Evolutionary conservation across 2,329 filamentous ascomycete species (phyloP).

Genomic region (Teratosphaeria pseudoeucalypti): DNA sequence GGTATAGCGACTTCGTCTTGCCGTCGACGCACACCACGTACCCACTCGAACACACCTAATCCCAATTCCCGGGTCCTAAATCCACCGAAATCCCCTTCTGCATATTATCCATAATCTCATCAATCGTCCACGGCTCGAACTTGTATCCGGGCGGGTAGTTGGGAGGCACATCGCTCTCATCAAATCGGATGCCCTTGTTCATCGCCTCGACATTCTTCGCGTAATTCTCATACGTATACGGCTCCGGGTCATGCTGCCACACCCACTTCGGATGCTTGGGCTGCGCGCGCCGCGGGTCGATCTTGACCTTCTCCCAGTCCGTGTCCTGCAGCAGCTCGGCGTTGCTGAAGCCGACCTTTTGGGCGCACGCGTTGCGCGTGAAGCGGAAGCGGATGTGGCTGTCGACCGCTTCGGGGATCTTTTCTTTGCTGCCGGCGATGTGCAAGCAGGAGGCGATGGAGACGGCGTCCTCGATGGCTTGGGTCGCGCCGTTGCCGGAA

Average conservation of each 20-base stretch:
- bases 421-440: slow-evolving; percentile 30
- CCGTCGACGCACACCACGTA: background rate
- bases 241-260: slow-evolving; percentile 35
- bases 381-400: slow-evolving; percentile 24
- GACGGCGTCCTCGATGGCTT: slow-evolving; percentile 44
- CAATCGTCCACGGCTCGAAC: slow-evolving; percentile 31
- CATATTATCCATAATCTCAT: slow-evolving; percentile 31
- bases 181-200: slow-evolving; percentile 32
- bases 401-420: slow-evolving; percentile 23
- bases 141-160: slow-evolving; percentile 33
- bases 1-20: background rate
- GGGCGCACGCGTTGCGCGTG: slow-evolving; percentile 38
- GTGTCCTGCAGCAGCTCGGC: slow-evolving; percentile 38
- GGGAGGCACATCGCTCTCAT: slow-evolving; percentile 32
- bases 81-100: slow-evolving; percentile 24
- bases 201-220: slow-evolving; percentile 31
- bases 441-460: slow-evolving; percentile 38
- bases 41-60: slow-evolving; percentile 4
- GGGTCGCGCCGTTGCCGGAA: slow-evolving; percentile 44
- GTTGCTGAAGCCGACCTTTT: slow-evolving; percentile 40
- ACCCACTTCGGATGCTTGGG: slow-evolving; percentile 39
- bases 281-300: slow-evolving; percentile 33
- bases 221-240: slow-evolving; percentile 36
- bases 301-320: slow-evolving; percentile 39
- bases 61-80: slow-evolving; percentile 25